phyloP scores from a whole-genome alignment of 2,329 filamentous ascomycete species.

The Phialemonium atrogriseum region DNA sequence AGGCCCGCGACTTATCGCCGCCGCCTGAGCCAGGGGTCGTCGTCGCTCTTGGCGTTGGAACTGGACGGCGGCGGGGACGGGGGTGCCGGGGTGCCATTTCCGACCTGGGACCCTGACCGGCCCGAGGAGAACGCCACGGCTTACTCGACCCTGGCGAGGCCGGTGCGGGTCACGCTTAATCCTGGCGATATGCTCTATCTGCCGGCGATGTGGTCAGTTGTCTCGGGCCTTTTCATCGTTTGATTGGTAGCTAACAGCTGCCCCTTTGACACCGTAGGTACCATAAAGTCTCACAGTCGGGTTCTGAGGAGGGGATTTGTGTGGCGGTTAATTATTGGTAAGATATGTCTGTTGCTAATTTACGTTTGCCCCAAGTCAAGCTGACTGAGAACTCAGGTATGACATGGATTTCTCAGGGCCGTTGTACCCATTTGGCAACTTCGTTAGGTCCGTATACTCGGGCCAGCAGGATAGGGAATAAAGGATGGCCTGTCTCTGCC shows the following conservation, averaged over 20 bases:
- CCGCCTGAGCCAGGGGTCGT: slow-evolving; percentile 26
- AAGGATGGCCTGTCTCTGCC: too few relatives aligned
- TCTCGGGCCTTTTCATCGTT: not conserved
- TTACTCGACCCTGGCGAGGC: slow-evolving; percentile 52
- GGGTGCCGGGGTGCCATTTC: slow-evolving; percentile 48
- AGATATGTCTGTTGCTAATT: slow-evolving; percentile 3
- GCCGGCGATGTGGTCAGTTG: slow-evolving; percentile 64
- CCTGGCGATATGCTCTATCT: slow-evolving; percentile 77
- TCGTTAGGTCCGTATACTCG: slow-evolving; percentile 37
- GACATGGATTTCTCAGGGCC: slow-evolving; percentile 70
- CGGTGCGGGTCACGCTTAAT: slow-evolving; percentile 59
- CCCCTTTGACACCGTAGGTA: slow-evolving; percentile 44
- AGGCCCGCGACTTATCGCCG: slow-evolving; percentile 54
- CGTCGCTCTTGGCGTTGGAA: slow-evolving; percentile 17
- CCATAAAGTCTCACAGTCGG: slow-evolving; percentile 72
- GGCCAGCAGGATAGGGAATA: slow-evolving; percentile 3
- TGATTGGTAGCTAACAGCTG: not conserved
- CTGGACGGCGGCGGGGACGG: slow-evolving; percentile 23
- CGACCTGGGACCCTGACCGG: slow-evolving; percentile 65
- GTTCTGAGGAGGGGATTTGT: slow-evolving; percentile 60
- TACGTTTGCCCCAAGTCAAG: slow-evolving; percentile 2
- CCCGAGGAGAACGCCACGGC: slow-evolving; percentile 39
- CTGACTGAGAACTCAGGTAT: slow-evolving; percentile 43
- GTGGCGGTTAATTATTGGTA: slow-evolving; percentile 79
- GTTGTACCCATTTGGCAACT: slow-evolving; percentile 54